These are phyloP conservation scores for Solanum ahanhuiri DNA, from an alignment of 257 asterid species.

Conservation along the genomic window DNA sequence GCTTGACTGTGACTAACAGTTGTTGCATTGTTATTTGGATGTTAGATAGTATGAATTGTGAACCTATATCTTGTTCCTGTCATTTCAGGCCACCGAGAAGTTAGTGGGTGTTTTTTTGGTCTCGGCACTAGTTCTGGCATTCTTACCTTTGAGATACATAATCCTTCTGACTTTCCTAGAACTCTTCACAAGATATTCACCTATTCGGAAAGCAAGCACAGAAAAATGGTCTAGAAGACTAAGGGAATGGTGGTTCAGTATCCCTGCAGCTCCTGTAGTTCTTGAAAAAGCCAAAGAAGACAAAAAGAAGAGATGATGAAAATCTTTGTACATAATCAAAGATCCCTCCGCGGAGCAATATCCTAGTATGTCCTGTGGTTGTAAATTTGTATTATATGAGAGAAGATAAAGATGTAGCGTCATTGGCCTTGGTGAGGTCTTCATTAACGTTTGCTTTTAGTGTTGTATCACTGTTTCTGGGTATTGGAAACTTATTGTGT, in stretches of 20 bases:
- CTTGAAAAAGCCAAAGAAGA: slow-evolving; percentile 54
- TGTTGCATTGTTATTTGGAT: background rate
- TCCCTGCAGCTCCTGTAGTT: slow-evolving; percentile 86
- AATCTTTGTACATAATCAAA: background rate
- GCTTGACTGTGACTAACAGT: background rate
- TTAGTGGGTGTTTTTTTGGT: slow-evolving; percentile 43
- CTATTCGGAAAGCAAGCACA: slow-evolving; percentile 56
- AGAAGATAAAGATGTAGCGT: background rate
- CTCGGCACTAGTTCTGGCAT: slow-evolving; percentile 42
- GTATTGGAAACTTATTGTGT: background rate
- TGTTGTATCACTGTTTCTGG: background rate
- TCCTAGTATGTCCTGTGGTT: background rate
- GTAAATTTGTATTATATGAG: background rate
- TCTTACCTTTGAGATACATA: slow-evolving; percentile 46
- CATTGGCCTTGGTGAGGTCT: background rate
- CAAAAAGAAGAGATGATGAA: slow-evolving; percentile 52
- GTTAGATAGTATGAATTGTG: background rate
- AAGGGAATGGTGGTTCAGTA: slow-evolving; percentile 95
- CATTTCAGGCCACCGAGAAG: slow-evolving; percentile 69
- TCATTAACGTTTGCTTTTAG: background rate
- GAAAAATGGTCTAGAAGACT: slow-evolving; percentile 79
- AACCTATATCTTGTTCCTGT: background rate
- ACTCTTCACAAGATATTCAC: slow-evolving; percentile 59
- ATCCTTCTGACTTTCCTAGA: slow-evolving; percentile 49
- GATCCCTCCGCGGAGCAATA: background rate